phyloP scores from a whole-genome alignment of 768 basidiomycete genomes.

The Galerina marginata region DNA sequence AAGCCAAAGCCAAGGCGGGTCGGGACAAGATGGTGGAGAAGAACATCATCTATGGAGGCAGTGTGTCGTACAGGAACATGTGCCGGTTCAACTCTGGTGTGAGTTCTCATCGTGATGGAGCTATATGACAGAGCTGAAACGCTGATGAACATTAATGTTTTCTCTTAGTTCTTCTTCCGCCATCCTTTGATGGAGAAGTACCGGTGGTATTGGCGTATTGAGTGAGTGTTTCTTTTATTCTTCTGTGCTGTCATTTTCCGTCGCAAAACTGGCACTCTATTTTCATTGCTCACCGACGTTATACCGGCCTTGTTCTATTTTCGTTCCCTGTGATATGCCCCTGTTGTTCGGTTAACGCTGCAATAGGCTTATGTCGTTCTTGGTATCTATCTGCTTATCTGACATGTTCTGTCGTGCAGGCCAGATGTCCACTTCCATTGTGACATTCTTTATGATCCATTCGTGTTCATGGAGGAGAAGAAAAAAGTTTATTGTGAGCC shows the following conservation, averaged over 20 bases:
- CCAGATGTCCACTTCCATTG: constrained; percentile 81
- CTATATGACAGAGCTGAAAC: background rate
- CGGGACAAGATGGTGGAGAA: constrained; percentile 65
- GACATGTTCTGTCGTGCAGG: constrained; percentile 30
- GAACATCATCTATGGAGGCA: constrained; percentile 49
- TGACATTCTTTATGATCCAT: constrained; percentile 69
- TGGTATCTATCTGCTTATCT: background rate
- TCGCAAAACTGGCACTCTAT: too few species aligned
- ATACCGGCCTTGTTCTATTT: background rate
- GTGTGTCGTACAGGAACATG: constrained; percentile 59
- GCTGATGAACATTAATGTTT: background rate
- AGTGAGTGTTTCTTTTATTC: constrained; percentile 41
- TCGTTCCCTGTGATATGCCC: background rate
- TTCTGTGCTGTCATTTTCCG: background rate
- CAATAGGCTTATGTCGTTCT: too few species aligned
- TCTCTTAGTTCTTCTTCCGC: constrained; percentile 67
- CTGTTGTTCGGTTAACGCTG: background rate
- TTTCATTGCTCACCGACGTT: too few species aligned
- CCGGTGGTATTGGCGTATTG: constrained; percentile 83
- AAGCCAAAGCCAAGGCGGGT: constrained; percentile 59
- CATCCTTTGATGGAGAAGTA: constrained; percentile 70
- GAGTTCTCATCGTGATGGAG: constrained; percentile 15
- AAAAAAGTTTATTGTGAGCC: constrained; percentile 66
- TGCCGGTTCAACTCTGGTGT: constrained; percentile 74
- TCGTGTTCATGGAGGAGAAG: constrained; percentile 72